Evolutionary conservation across 768 basidiomycete genomes (phyloP).

Genomic region (Pleurotus tuoliensis): DNA sequence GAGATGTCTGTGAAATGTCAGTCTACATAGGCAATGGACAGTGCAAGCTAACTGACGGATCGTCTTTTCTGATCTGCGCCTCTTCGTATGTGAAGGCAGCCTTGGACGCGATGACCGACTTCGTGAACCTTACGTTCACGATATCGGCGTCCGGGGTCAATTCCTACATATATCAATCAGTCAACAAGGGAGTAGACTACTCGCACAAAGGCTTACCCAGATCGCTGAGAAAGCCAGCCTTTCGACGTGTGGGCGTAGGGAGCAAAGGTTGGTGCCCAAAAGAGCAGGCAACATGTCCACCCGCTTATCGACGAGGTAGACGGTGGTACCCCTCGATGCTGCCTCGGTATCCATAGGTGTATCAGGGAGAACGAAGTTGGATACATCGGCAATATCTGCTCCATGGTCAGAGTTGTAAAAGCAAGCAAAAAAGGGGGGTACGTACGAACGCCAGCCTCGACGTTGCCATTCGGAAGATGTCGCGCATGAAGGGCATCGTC

Average conservation of each 20-base stretch:
- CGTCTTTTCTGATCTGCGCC: conserved; percentile 91
- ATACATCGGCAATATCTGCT: conserved; percentile 96
- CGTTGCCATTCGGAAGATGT: conserved; percentile 83
- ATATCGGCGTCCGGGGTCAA: conserved; percentile 86
- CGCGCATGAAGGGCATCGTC: conserved; percentile 96
- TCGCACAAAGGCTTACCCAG: conserved; percentile 57
- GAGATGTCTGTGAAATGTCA: conserved; percentile 44
- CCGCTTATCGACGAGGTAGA: conserved; percentile 97
- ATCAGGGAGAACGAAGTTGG: conserved; percentile 89
- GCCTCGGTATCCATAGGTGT: conserved; percentile 97
- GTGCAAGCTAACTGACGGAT: conserved; percentile 52
- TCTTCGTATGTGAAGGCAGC: conserved; percentile 96
- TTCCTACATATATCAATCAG: conserved; percentile 51
- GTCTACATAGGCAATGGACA: not conserved
- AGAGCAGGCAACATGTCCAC: conserved; percentile 97
- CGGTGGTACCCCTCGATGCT: conserved; percentile 88
- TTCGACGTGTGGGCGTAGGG: conserved; percentile 88
- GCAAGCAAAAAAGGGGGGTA: conserved; percentile 18
- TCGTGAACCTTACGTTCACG: conserved; percentile 85
- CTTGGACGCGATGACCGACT: conserved; percentile 96
- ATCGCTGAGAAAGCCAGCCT: conserved; percentile 92
- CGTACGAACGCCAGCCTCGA: conserved; percentile 97
- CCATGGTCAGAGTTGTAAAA: not conserved
- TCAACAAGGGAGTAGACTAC: not conserved
- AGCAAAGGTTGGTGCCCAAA: conserved; percentile 94